Conservation (phyloP, 495 filamentous ascomycete genomes). For the Penicillium waksmanii region DNA sequence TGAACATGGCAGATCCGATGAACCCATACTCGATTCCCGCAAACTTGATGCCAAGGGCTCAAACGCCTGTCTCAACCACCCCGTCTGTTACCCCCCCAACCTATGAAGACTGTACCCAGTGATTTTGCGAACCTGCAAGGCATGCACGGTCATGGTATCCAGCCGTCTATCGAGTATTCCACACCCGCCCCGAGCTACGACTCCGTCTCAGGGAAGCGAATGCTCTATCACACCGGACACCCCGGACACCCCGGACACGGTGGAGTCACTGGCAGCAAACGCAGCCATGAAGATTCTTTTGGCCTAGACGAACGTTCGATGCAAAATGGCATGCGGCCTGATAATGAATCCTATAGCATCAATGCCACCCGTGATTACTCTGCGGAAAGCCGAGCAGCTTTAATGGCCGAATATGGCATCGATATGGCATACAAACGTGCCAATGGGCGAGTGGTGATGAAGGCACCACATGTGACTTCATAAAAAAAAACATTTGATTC, state of each 20-base stretch:
- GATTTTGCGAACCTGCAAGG: conserved; percentile 25
- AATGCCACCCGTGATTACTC: conserved; percentile 33
- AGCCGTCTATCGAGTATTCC: conserved; percentile 30
- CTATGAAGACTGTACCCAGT: conserved; percentile 26
- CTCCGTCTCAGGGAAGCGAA: conserved; percentile 29
- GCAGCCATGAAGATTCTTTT: conserved; percentile 48
- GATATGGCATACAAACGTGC: conserved; percentile 58
- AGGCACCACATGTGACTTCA: conserved; percentile 29
- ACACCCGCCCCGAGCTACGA: conserved; percentile 34
- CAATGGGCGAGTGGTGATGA: conserved; percentile 43
- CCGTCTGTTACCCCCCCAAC: conserved; percentile 26
- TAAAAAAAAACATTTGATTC: conserved; percentile 17
- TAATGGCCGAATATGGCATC: conserved; percentile 40
- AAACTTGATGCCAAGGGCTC: conserved; percentile 27
- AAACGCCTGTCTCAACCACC: conserved; percentile 24
- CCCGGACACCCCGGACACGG: conserved; percentile 2
- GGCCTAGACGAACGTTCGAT: conserved; percentile 47
- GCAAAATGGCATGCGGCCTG: conserved; percentile 56
- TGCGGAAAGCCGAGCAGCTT: conserved; percentile 31
- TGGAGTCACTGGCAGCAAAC: conserved; percentile 26
- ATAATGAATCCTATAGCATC: conserved; percentile 35
- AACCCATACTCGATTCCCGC: conserved; percentile 32
- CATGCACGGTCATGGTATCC: not conserved
- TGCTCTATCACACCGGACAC: conserved; percentile 39
- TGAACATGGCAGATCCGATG: conserved; percentile 30